Evolutionary conservation across 225 moss, liverwort and hornwort species (phyloP).

Genomic region (Bryoerythrophyllum caledonicum): DNA sequence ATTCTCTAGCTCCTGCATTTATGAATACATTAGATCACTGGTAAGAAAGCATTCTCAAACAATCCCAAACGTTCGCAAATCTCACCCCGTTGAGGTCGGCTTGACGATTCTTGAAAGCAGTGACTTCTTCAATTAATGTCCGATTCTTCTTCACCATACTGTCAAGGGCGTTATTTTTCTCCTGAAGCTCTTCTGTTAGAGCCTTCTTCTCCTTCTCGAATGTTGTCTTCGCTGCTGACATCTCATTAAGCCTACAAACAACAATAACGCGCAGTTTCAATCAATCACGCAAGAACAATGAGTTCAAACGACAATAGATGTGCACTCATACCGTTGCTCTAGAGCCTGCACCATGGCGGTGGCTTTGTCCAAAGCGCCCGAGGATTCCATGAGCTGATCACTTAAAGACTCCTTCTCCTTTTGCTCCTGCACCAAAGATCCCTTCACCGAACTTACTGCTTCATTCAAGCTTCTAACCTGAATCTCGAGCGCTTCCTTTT

Average conservation of each 20-base stretch:
- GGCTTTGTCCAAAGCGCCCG: constrained; percentile 37
- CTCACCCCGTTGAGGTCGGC: constrained; percentile 42
- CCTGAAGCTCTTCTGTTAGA: constrained; percentile 34
- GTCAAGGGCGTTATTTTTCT: constrained; percentile 33
- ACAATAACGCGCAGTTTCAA: constrained; percentile 8
- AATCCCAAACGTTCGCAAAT: neutral
- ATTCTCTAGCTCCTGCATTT: constrained; percentile 43
- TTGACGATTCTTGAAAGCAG: constrained; percentile 32
- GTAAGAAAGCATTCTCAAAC: neutral
- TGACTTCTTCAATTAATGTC: constrained; percentile 40
- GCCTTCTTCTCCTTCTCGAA: constrained; percentile 44
- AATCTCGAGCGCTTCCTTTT: constrained; percentile 37
- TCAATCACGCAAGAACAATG: neutral
- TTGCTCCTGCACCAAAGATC: constrained; percentile 36
- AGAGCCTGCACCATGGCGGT: constrained; percentile 31
- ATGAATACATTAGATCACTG: neutral
- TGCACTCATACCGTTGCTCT: constrained; percentile 40
- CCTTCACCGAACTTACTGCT: constrained; percentile 23
- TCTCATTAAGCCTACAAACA: constrained; percentile 37
- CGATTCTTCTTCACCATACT: constrained; percentile 21
- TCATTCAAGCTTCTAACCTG: constrained; percentile 40
- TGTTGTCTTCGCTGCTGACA: constrained; percentile 35
- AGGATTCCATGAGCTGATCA: constrained; percentile 34
- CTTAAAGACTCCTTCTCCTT: constrained; percentile 27
- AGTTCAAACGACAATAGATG: neutral